Conservation (phyloP, 2,329 filamentous ascomycete genomes). For the Stachybotrys elegans region DNA sequence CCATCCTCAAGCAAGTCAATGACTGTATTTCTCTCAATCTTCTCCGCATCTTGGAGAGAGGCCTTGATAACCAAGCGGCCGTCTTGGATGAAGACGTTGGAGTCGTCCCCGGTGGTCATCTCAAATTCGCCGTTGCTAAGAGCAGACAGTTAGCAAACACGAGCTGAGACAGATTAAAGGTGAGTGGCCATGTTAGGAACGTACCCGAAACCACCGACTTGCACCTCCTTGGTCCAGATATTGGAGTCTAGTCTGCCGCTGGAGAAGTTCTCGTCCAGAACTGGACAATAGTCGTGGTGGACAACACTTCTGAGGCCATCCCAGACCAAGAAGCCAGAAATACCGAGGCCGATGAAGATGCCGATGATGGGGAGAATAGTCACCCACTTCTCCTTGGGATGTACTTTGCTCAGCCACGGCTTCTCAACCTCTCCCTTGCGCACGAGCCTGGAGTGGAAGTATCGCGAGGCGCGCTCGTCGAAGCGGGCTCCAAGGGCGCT, state of each 20-base stretch:
- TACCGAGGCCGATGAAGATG: conserved; percentile 60
- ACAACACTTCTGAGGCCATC: conserved; percentile 68
- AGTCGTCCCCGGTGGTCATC: conserved; percentile 63
- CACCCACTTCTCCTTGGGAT: conserved; percentile 81
- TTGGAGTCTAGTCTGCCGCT: conserved; percentile 50
- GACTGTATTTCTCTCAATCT: conserved; percentile 61
- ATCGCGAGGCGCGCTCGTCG: conserved; percentile 41
- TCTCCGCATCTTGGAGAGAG: conserved; percentile 64
- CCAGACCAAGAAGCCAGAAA: conserved; percentile 69
- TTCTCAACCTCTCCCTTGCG: conserved; percentile 69
- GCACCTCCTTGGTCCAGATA: conserved; percentile 70
- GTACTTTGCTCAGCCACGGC: conserved; percentile 69
- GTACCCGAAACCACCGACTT: conserved; percentile 72
- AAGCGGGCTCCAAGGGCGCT: conserved; percentile 31
- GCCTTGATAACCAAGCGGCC: conserved; percentile 70
- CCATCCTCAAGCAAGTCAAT: conserved; percentile 64
- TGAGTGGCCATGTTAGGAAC: conserved; percentile 21
- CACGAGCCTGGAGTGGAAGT: conserved; percentile 70
- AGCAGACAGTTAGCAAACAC: conserved; percentile 4
- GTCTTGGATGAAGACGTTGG: conserved; percentile 70
- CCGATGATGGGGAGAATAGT: conserved; percentile 74
- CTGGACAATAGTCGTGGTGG: conserved; percentile 66
- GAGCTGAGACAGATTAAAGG: background rate
- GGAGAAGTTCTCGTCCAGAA: conserved; percentile 63
- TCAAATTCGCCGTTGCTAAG: conserved; percentile 75